phyloP scores from a whole-genome alignment of 768 basidiomycete genomes.

The Tricholoma sp. region DNA sequence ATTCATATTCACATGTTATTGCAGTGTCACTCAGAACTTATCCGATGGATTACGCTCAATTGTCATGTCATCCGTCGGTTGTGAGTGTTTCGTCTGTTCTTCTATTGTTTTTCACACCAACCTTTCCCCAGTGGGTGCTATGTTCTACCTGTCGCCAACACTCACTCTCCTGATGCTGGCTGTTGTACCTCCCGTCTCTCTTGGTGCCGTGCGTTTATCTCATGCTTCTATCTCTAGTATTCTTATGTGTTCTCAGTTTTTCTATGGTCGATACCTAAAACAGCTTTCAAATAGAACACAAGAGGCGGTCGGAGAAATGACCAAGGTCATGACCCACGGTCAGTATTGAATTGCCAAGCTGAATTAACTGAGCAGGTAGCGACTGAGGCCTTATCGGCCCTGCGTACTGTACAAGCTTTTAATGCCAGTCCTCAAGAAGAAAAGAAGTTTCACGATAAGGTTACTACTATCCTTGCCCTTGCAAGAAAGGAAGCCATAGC shows the following conservation, averaged over 20 bases:
- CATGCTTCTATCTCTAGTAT: background rate
- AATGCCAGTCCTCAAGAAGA: slow-evolving; percentile 80
- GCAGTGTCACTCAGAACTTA: slow-evolving; percentile 73
- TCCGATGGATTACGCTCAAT: slow-evolving; percentile 79
- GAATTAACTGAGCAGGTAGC: slow-evolving; percentile 49
- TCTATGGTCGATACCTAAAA: slow-evolving; percentile 94
- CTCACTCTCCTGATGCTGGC: slow-evolving; percentile 90
- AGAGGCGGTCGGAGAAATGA: slow-evolving; percentile 95
- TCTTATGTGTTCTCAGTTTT: slow-evolving; percentile 50
- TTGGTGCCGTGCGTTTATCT: slow-evolving; percentile 60
- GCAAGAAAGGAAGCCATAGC: slow-evolving; percentile 87
- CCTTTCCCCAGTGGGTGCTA: slow-evolving; percentile 69
- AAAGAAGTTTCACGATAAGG: slow-evolving; percentile 63
- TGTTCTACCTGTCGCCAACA: slow-evolving; percentile 89
- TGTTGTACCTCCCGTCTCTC: slow-evolving; percentile 83
- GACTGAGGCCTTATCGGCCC: slow-evolving; percentile 81
- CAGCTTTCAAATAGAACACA: slow-evolving; percentile 89
- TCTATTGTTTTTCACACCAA: background rate
- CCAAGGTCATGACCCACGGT: slow-evolving; percentile 46
- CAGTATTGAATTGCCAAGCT: background rate
- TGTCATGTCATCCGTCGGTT: slow-evolving; percentile 91
- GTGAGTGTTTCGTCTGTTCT: slow-evolving; percentile 39
- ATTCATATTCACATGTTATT: slow-evolving; percentile 2
- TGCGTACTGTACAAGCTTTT: slow-evolving; percentile 88
- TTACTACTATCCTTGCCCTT: slow-evolving; percentile 62